phyloP scores from a whole-genome alignment of 495 filamentous ascomycete genomes.

The Astrothelium subdiscretum region DNA sequence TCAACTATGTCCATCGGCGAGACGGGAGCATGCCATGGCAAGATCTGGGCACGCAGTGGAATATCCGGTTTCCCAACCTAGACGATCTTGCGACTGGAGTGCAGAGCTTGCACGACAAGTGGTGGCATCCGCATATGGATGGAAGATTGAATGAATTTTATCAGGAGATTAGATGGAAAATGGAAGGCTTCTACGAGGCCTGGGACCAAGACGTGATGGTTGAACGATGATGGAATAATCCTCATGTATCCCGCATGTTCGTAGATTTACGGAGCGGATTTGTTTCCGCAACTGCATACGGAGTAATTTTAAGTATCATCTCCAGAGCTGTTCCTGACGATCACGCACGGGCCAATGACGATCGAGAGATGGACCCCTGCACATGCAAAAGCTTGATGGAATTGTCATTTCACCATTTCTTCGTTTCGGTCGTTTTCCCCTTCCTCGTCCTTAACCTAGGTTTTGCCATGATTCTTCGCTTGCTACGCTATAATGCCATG shows the following conservation, averaged over 20 bases:
- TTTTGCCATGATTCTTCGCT: background rate
- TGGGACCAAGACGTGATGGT: conserved; percentile 1
- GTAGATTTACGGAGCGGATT: too few species aligned
- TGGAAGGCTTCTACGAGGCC: conserved; percentile 7
- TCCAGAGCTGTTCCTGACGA: background rate
- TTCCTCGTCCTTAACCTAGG: too few species aligned
- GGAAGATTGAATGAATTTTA: conserved; percentile 19
- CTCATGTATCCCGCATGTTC: too few species aligned
- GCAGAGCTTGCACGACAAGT: conserved; percentile 32
- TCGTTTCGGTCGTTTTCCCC: too few species aligned
- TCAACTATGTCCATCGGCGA: conserved; percentile 16
- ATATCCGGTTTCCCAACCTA: conserved; percentile 26
- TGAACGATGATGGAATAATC: background rate
- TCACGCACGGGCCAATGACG: conserved; percentile 1
- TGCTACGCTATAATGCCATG: background rate
- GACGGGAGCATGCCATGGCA: conserved; percentile 35
- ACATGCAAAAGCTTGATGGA: background rate
- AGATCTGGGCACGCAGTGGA: conserved; percentile 28
- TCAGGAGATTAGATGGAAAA: conserved; percentile 15
- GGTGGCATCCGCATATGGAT: conserved; percentile 22
- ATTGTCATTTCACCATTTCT: background rate
- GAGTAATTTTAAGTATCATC: too few species aligned
- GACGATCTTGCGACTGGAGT: conserved; percentile 28
- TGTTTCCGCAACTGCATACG: too few species aligned
- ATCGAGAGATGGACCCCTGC: background rate